Base-by-base conservation (phyloP, 768 basidiomycete species). In the Daedaleopsis nitida region DNA sequence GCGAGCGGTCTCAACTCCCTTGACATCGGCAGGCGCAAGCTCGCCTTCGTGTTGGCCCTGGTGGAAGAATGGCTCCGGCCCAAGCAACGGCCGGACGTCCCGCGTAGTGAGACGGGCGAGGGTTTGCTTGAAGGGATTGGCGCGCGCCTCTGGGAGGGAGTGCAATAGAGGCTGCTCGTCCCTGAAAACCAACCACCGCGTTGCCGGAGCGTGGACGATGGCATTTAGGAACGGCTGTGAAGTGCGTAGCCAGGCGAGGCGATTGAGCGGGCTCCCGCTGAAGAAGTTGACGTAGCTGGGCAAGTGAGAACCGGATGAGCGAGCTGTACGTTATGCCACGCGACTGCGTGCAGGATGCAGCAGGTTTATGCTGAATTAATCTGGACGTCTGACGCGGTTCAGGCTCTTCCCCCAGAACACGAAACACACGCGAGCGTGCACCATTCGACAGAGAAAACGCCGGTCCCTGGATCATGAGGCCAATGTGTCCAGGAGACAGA, bases 111-210 rank as follows among this genome's bases (percentile, higher is more conserved):
- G 75, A 57, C 81, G 79, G 0, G 84, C 85, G 50, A 89, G 74
- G 17, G 74, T 69, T 44, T 74, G 72, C 42, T 72, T 72, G 43
- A 76, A 70, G 4, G 72, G 71, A n/a, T 59, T 65, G 21, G 54
- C 13, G 24, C 11, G 23, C 23, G 16, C 38, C 43, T 39, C 44
- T 6, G 49, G 21, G 1, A 75, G 60, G 7, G 70, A 60, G 21
- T 78, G 73, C 7, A 78, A 69, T 57, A 95, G 83, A 12, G 90
- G 91, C 70, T 89, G 81, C 3, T 90, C 88, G 27, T 77, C 75
- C 53, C 88, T 86, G 78, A 94, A 92, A 17, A 95, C 65, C 44
- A 96, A 71, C 89, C 96, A 98, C 49, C 82, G 80, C 0, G 94
- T 83, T 3, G 83, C 70, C 0, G 85, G 81, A 13, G 84, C 78